Conservation (phyloP, 2,329 filamentous ascomycete species). For the Mycosphaerelloides madeirae region DNA sequence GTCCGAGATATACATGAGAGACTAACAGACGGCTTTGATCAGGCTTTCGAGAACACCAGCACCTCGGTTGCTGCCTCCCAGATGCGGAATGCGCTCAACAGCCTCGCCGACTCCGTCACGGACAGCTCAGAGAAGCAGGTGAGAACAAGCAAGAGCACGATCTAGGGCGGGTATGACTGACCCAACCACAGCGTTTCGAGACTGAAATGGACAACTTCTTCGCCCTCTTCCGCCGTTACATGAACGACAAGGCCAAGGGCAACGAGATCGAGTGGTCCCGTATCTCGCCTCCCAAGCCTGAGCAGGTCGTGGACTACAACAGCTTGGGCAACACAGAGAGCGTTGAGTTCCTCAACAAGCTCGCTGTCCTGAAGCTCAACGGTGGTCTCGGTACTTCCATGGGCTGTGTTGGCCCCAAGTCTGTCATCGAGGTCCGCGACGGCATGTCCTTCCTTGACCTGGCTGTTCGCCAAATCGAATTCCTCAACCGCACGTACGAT, state of each 20-base stretch:
- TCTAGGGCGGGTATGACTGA: conserved; percentile 6
- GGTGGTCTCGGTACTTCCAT: conserved; percentile 99
- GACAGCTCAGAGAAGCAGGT: conserved; percentile 78
- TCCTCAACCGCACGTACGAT: conserved; percentile 95
- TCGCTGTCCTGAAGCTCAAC: conserved; percentile 98
- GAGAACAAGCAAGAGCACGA: conserved; percentile 27
- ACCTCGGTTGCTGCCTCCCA: conserved; percentile 96
- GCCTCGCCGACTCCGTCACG: conserved; percentile 81
- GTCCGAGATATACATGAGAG: conserved; percentile 9
- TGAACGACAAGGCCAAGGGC: conserved; percentile 98
- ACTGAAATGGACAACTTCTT: conserved; percentile 99
- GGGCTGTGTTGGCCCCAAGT: conserved; percentile 99
- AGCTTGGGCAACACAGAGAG: conserved; percentile 84
- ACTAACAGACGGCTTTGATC: conserved; percentile 21
- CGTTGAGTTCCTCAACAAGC: conserved; percentile 91
- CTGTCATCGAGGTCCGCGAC: conserved; percentile 97
- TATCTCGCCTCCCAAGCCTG: conserved; percentile 86
- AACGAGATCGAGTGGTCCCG: conserved; percentile 94
- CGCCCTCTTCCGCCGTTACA: conserved; percentile 92
- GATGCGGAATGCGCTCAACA: conserved; percentile 97
- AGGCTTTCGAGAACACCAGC: conserved; percentile 99
- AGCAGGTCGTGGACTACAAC: conserved; percentile 93
- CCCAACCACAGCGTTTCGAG: conserved; percentile 69
- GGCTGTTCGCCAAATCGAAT: conserved; percentile 97
- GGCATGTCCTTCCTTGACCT: conserved; percentile 99